Conservation (phyloP, 1,284 basidiomycete genomes). For the Waitea zeae region DNA sequence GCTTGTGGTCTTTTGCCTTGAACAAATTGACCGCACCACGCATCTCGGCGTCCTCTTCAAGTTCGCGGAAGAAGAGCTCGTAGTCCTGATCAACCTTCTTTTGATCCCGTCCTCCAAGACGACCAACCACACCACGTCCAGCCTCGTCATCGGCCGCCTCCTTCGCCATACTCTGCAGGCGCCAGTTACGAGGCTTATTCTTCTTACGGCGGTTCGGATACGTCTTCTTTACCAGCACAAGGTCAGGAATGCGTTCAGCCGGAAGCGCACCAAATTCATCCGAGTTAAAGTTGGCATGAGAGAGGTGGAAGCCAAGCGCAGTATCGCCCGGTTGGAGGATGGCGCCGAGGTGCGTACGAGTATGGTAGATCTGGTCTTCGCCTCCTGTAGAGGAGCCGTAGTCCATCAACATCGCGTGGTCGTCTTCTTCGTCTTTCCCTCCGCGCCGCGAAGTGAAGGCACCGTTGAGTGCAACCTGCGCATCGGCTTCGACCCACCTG, state of each 20-base stretch:
- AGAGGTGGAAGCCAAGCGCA: slow-evolving; percentile 81
- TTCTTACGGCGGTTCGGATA: slow-evolving; percentile 94
- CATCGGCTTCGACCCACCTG: slow-evolving; percentile 80
- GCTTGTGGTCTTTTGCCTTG: slow-evolving; percentile 35
- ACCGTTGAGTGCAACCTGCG: slow-evolving; percentile 79
- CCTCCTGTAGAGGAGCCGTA: slow-evolving; percentile 28
- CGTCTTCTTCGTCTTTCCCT: slow-evolving; percentile 18
- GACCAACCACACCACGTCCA: slow-evolving; percentile 77
- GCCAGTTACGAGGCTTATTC: slow-evolving; percentile 74
- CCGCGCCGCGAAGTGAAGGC: slow-evolving; percentile 40
- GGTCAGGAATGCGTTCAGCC: slow-evolving; percentile 68
- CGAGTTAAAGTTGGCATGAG: slow-evolving; percentile 87
- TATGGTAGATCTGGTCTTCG: slow-evolving; percentile 80
- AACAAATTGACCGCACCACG: slow-evolving; percentile 83
- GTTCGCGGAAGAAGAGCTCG: slow-evolving; percentile 86
- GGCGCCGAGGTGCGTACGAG: slow-evolving; percentile 88
- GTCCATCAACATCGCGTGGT: slow-evolving; percentile 34
- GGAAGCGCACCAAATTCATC: slow-evolving; percentile 70
- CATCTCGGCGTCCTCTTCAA: slow-evolving; percentile 95
- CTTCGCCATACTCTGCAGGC: slow-evolving; percentile 86
- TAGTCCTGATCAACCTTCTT: slow-evolving; percentile 95
- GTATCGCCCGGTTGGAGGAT: slow-evolving; percentile 95
- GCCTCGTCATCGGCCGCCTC: slow-evolving; percentile 61
- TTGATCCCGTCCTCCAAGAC: slow-evolving; percentile 81
- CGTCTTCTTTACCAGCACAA: slow-evolving; percentile 89